Percentiles rank a stretch among this genome's conserved stretches.
phyloP scores from a whole-genome alignment of 345 rosid genomes.

The Diplotaxis tenuifolia region DNA sequence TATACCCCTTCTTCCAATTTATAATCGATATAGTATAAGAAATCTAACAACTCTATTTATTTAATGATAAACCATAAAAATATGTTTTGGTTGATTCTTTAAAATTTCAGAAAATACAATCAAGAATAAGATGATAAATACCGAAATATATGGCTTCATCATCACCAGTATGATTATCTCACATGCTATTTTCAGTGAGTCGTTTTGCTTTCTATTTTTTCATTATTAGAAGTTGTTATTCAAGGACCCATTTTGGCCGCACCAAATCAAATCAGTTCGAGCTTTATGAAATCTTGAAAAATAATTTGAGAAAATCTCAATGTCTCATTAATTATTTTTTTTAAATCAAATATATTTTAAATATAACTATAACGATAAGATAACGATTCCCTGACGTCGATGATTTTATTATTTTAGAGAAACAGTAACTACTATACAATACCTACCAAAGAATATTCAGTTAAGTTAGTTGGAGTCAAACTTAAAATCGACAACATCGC shows the following conservation, averaged over 20 bases:
- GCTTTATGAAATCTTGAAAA: constrained; percentile 28
- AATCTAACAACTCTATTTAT: not conserved
- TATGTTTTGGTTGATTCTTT: constrained; percentile 2
- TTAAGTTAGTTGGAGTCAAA: constrained; percentile 39
- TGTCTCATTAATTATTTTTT: constrained; percentile 16
- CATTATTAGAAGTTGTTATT: constrained; percentile 38
- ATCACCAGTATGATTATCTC: constrained; percentile 22
- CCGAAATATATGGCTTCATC: constrained; percentile 33
- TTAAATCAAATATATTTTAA: not conserved
- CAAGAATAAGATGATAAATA: constrained; percentile 20
- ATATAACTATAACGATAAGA: not conserved
- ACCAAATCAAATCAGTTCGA: constrained; percentile 34
- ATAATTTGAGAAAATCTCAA: constrained; percentile 15
- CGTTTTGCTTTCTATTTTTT: constrained; percentile 13
- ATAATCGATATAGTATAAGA: not conserved
- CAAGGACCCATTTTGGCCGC: constrained; percentile 30
- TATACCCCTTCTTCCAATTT: not conserved
- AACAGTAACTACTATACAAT: not conserved
- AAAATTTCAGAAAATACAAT: constrained; percentile 24
- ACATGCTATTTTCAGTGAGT: constrained; percentile 25
- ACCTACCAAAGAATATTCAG: constrained; percentile 36
- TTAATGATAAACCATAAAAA: not conserved
- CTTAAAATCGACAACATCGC: constrained; percentile 21
- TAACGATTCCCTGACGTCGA: constrained; percentile 20
- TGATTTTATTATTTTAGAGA: not conserved